Percentiles rank a stretch among this genome's conserved stretches.
Evolutionary conservation across 345 rosid species (phyloP).

Genomic region (Populus euphratica): DNA sequence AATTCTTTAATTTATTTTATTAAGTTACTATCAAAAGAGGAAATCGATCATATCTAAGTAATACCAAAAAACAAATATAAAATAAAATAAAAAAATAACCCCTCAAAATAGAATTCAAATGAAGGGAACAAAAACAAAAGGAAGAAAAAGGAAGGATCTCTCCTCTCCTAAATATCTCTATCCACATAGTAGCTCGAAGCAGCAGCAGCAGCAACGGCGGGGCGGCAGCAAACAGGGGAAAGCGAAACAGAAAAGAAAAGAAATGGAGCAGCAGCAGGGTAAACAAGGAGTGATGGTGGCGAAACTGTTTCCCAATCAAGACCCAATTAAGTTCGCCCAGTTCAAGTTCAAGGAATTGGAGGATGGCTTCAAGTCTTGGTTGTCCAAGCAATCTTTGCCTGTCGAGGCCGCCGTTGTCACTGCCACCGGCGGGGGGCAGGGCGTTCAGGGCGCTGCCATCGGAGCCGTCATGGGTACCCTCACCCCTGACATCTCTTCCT

Average conservation of each 20-base stretch:
- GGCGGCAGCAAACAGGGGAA: neutral
- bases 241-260: neutral
- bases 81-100: no score
- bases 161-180: neutral
- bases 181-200: neutral
- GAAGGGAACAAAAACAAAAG: neutral
- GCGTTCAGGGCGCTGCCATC: conserved; percentile 75
- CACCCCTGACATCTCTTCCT: conserved; percentile 51
- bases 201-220: neutral
- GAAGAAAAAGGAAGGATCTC: neutral
- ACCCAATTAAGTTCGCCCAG: conserved; percentile 56
- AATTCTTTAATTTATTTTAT: no score
- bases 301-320: conserved; percentile 42
- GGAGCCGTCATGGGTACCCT: conserved; percentile 81
- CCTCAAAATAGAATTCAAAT: no score
- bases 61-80: no score
- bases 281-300: conserved; percentile 39
- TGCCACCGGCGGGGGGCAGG: conserved; percentile 66
- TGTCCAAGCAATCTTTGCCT: conserved; percentile 64
- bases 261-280: conserved; percentile 48
- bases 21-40: neutral
- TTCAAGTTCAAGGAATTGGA: conserved; percentile 59
- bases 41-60: neutral
- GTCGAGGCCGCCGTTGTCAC: conserved; percentile 79
- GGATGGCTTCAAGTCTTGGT: conserved; percentile 62